Conservation (phyloP, 2,329 filamentous ascomycete genomes). For the Herpotrichia juniperi region DNA sequence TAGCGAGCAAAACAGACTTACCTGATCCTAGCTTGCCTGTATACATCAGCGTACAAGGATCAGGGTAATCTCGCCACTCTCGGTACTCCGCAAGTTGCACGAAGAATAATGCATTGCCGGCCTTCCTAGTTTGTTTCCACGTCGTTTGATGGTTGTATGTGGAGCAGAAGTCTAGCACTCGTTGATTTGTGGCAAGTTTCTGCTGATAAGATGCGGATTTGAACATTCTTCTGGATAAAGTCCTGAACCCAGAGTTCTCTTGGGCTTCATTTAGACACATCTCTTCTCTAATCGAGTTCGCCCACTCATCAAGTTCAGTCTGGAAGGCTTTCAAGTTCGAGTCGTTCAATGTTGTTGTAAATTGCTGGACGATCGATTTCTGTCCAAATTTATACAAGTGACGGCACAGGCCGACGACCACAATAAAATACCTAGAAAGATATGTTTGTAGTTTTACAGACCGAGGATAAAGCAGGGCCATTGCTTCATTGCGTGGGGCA, state of each 20-base stretch:
- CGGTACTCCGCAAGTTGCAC: slow-evolving; percentile 23
- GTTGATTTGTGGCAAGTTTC: slow-evolving; percentile 23
- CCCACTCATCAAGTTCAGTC: slow-evolving; percentile 41
- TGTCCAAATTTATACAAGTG: slow-evolving; percentile 37
- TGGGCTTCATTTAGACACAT: slow-evolving; percentile 28
- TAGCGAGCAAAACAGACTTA: slow-evolving; percentile 54
- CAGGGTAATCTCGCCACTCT: slow-evolving; percentile 29
- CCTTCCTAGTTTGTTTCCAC: slow-evolving; percentile 52
- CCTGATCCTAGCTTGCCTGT: slow-evolving; percentile 52
- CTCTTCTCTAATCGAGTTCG: slow-evolving; percentile 46
- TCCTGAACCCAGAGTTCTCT: slow-evolving; percentile 30
- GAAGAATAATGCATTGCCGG: slow-evolving; percentile 42
- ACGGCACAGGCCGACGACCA: slow-evolving; percentile 48
- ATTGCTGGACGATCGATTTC: slow-evolving; percentile 38
- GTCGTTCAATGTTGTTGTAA: slow-evolving; percentile 37
- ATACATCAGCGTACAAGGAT: slow-evolving; percentile 40
- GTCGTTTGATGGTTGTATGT: slow-evolving; percentile 46
- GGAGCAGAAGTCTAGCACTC: slow-evolving; percentile 49
- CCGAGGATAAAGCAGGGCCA: slow-evolving; percentile 48
- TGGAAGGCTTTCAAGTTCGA: slow-evolving; percentile 38
- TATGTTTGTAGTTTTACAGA: slow-evolving; percentile 45
- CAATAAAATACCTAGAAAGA: slow-evolving; percentile 51
- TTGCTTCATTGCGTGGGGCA: slow-evolving; percentile 48
- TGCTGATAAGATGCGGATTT: slow-evolving; percentile 12
- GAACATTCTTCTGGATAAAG: slow-evolving; percentile 19